A percentile compares a stretch with the other conserved stretches of the same genome.
Evolutionary conservation across 2,329 filamentous ascomycete species (phyloP).

Genomic region (Colletotrichum theobromicola): DNA sequence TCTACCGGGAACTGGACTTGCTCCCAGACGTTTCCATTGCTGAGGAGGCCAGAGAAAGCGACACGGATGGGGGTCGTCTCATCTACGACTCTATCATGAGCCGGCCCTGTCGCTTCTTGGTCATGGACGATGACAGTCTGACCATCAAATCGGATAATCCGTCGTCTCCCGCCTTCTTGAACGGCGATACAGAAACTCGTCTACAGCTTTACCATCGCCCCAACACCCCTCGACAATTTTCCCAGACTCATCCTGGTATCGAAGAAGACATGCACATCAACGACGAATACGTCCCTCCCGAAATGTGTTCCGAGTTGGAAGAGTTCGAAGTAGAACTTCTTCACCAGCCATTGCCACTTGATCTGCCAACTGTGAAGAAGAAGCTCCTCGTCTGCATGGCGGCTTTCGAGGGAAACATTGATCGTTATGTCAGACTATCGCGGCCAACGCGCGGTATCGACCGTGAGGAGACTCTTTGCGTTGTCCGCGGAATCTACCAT

Average conservation of each 20-base stretch:
- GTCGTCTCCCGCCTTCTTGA: conserved; percentile 27
- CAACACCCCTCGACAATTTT: neutral
- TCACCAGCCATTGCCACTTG: conserved; percentile 34
- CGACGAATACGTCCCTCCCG: neutral
- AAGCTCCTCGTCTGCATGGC: conserved; percentile 41
- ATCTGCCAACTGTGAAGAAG: conserved; percentile 41
- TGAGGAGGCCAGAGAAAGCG: conserved; percentile 39
- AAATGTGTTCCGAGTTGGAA: conserved; percentile 20
- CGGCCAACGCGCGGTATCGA: conserved; percentile 26
- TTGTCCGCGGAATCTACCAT: conserved; percentile 40
- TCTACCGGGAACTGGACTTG: conserved; percentile 39
- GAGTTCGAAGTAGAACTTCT: conserved; percentile 27
- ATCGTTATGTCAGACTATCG: conserved; percentile 41
- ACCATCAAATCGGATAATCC: conserved; percentile 22
- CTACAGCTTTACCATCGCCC: neutral
- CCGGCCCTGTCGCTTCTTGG: conserved; percentile 26
- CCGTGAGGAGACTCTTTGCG: conserved; percentile 27
- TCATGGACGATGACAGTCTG: conserved; percentile 42
- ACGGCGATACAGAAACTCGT: conserved; percentile 38
- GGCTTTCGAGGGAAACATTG: conserved; percentile 41
- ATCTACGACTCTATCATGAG: conserved; percentile 40
- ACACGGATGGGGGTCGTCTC: conserved; percentile 8
- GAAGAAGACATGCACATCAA: neutral
- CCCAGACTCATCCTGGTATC: neutral
- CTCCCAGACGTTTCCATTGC: conserved; percentile 39